A percentile compares a stretch with the other conserved stretches of the same genome.
These are phyloP conservation scores for Phaeomoniella chlamydospora DNA, from an alignment of 2,329 filamentous ascomycete genomes.

Conservation along the genomic window DNA sequence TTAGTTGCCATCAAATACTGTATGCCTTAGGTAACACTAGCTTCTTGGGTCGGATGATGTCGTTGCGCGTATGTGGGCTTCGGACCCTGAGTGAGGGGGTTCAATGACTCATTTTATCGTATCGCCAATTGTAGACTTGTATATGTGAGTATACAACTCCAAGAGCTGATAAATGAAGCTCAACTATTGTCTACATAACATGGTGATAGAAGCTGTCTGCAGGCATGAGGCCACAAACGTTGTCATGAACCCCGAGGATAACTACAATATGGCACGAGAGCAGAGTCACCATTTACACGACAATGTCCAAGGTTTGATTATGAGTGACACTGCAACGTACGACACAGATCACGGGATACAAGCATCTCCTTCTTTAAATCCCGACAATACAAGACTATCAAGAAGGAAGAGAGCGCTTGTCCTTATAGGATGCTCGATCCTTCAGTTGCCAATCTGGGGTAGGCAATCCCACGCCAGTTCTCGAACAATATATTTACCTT, in stretches of 20 bases:
- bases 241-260: not conserved
- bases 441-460: constrained; percentile 41
- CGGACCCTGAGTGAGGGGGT: too few species aligned
- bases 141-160: too few species aligned
- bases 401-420: constrained; percentile 16
- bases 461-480: constrained; percentile 6
- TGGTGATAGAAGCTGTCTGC: too few species aligned
- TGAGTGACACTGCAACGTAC: not conserved
- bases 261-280: not conserved
- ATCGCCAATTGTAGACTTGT: too few species aligned
- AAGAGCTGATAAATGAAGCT: too few species aligned
- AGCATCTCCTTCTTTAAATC: not conserved
- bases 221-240: too few species aligned
- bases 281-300: not conserved
- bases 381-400: constrained; percentile 1
- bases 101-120: too few species aligned
- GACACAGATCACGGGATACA: not conserved
- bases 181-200: too few species aligned
- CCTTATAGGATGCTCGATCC: constrained; percentile 28
- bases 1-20: too few species aligned
- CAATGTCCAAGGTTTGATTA: not conserved
- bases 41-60: too few species aligned
- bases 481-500: constrained; percentile 6
- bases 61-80: too few species aligned
- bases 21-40: too few species aligned